Evolutionary conservation across 2,329 filamentous ascomycete genomes (phyloP), one percentile per base, ranked within the genome.

Genomic region (Venturia effusa): DNA sequence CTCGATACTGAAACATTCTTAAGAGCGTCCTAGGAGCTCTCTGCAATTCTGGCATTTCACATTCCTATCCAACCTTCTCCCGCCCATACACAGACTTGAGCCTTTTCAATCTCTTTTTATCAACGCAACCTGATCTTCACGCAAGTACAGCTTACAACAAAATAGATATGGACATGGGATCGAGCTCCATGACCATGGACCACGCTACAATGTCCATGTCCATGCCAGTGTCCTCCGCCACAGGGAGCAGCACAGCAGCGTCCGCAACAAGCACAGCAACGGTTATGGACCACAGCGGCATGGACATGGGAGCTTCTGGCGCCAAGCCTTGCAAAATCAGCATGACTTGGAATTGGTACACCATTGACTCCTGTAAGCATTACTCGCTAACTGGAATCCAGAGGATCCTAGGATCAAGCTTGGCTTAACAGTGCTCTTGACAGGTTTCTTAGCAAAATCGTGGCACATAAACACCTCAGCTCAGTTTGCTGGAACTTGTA

Each of bases 401-500:
- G 10, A 15, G 37, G 15, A 39, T 4, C 15, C 10, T 39, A 10
- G 15, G 37, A 39, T 11, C 37, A 11, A 11, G 3, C 37, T 39
- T 11, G 37, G 37, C 37, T 39, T 8, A 39, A 8, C 10, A 39
- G 2, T 13, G 17, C 3, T 39, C 5, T 45, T 37, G 3, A 41
- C 11, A 57, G 51, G 86, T 75, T 93, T 94, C 80, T 81, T 94
- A 70, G 77, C 87, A 30, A 69, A 73, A 8, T 79, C 81, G 30
- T 94, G 90, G 89, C 86, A 85, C 70, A 83, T 93, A 73, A 86
- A 78, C n/a, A 87, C 86, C 32, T 76, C 74, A 2, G 86, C 82
- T 73, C 88, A 88, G 81, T 93, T 95, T 71, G 89, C 87, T 60
- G 89, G 87, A 30, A 88, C 86, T 62, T 94, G 90, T 77, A 87